Evolutionary conservation across 306 rosid genomes (phyloP).

Genomic region (Nissolia schottii): DNA sequence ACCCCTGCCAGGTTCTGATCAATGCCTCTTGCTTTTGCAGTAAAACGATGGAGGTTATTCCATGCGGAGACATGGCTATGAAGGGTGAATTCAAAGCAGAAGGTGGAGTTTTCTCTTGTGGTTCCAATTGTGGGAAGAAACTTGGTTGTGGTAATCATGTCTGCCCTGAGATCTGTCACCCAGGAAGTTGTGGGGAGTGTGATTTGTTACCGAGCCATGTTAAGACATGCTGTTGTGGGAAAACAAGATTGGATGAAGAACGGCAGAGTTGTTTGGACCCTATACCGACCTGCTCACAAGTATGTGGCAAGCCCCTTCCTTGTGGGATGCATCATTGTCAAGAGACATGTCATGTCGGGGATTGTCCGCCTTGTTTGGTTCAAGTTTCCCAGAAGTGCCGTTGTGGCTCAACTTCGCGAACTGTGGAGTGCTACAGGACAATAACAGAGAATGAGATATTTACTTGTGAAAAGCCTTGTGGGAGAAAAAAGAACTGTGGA

Average conservation of each 20-base stretch:
- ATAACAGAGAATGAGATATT: constrained; percentile 40
- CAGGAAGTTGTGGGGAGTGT: constrained; percentile 72
- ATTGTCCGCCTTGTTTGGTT: constrained; percentile 74
- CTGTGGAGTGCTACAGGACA: constrained; percentile 74
- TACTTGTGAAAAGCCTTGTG: constrained; percentile 83
- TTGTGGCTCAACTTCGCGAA: constrained; percentile 64
- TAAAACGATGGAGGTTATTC: constrained; percentile 50
- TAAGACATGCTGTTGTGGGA: constrained; percentile 81
- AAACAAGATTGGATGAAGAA: constrained; percentile 63
- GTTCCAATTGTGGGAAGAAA: constrained; percentile 56
- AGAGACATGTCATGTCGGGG: constrained; percentile 71
- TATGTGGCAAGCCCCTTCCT: constrained; percentile 56
- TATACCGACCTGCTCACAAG: constrained; percentile 73
- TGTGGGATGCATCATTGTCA: constrained; percentile 64
- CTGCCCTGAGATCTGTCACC: constrained; percentile 72
- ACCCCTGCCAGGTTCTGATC: constrained; percentile 59
- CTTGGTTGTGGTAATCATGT: constrained; percentile 73
- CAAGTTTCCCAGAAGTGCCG: constrained; percentile 75
- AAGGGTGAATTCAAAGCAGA: constrained; percentile 65
- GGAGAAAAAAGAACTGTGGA: constrained; percentile 86
- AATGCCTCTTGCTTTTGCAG: constrained; percentile 79
- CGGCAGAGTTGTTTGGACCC: constrained; percentile 78
- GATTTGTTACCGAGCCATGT: constrained; percentile 55
- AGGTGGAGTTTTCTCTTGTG: constrained; percentile 74
- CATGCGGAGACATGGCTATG: constrained; percentile 72